These are phyloP conservation scores for Plantago rigida DNA, from an alignment of 305 asterid species.

Conservation along the genomic window DNA sequence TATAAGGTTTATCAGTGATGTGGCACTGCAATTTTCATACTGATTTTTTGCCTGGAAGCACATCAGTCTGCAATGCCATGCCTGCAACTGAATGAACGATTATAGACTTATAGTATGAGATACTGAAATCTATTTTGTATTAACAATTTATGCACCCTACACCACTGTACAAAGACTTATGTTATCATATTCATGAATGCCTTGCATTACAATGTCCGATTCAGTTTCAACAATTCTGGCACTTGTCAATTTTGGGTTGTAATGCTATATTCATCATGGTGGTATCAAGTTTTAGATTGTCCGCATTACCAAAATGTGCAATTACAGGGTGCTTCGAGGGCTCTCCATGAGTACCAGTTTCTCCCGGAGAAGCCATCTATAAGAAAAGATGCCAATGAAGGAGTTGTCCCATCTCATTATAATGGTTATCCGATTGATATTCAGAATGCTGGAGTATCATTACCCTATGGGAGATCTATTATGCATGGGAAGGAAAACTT, in stretches of 20 bases:
- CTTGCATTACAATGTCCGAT: too few species aligned
- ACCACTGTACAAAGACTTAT: too few species aligned
- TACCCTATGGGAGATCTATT: slow-evolving; percentile 41
- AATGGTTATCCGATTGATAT: slow-evolving; percentile 51
- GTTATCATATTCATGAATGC: too few species aligned
- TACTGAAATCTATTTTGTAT: too few species aligned
- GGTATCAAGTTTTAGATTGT: slow-evolving; percentile 11
- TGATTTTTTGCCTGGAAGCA: too few species aligned
- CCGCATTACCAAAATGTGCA: slow-evolving; percentile 22
- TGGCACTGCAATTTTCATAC: too few species aligned
- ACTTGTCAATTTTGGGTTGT: neutral
- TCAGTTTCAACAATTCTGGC: neutral
- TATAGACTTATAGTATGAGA: too few species aligned
- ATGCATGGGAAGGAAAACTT: slow-evolving; percentile 46
- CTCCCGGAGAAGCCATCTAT: slow-evolving; percentile 75
- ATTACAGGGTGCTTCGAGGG: slow-evolving; percentile 61
- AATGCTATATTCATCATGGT: neutral
- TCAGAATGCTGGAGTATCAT: slow-evolving; percentile 43
- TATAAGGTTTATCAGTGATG: too few species aligned
- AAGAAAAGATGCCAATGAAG: slow-evolving; percentile 48
- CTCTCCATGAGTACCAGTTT: slow-evolving; percentile 70
- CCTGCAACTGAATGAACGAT: too few species aligned
- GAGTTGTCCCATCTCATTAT: slow-evolving; percentile 38
- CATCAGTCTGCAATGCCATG: too few species aligned
- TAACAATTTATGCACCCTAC: too few species aligned